phyloP scores from a whole-genome alignment of 768 basidiomycete species.

The Mycena belliarum region DNA sequence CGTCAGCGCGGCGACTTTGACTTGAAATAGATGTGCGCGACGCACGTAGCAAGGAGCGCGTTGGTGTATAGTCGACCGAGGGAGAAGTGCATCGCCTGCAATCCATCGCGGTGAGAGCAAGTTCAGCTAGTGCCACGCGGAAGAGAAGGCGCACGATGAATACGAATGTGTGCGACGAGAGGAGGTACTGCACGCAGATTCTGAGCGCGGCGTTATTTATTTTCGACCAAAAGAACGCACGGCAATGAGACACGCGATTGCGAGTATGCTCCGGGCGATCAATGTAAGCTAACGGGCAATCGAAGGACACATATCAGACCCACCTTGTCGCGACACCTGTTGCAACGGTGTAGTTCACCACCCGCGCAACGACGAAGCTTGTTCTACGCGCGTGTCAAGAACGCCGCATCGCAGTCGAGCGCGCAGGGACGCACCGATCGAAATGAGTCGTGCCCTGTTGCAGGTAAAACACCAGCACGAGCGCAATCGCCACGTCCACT shows the following conservation, averaged over 20 bases:
- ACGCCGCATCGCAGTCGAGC: not conserved
- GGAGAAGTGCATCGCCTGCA: constrained; percentile 30
- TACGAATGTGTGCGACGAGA: constrained; percentile 22
- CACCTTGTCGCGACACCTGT: constrained; percentile 17
- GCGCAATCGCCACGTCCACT: constrained; percentile 16
- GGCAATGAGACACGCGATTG: constrained; percentile 7
- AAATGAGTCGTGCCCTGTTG: constrained; percentile 13
- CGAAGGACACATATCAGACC: too few relatives aligned
- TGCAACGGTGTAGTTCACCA: constrained; percentile 15
- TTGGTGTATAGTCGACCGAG: constrained; percentile 29
- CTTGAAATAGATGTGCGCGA: too few relatives aligned
- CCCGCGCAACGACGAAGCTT: constrained; percentile 6
- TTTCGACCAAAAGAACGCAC: too few relatives aligned
- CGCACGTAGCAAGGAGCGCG: constrained; percentile 27
- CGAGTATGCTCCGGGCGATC: constrained; percentile 3
- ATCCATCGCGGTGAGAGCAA: not conserved
- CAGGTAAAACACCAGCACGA: constrained; percentile 12
- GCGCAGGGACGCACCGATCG: not conserved
- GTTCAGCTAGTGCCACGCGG: not conserved
- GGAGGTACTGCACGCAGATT: constrained; percentile 17
- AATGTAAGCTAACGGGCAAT: not conserved
- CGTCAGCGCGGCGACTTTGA: too few relatives aligned
- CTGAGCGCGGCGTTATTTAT: too few relatives aligned
- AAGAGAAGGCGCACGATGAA: constrained; percentile 16
- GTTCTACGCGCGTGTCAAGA: not conserved